A percentile compares a stretch with the other conserved stretches of the same genome.
Evolutionary conservation across 768 basidiomycete species (phyloP).

Genomic region (Pleurotus tuoliensis): DNA sequence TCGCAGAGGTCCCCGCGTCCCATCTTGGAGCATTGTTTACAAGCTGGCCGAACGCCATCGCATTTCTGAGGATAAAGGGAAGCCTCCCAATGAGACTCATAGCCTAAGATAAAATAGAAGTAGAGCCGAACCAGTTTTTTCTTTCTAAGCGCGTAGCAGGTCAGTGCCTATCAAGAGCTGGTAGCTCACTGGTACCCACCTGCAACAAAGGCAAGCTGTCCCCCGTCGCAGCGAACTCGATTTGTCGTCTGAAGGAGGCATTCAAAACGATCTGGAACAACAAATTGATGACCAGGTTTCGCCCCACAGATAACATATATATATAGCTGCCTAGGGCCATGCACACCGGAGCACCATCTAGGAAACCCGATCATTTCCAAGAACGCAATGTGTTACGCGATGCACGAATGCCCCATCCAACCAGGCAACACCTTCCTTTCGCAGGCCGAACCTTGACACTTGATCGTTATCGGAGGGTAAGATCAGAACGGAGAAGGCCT

Average conservation of each 20-base stretch:
- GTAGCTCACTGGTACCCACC: slow-evolving; percentile 13
- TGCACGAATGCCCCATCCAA: not conserved
- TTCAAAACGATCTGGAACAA: slow-evolving; percentile 9
- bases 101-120: not conserved
- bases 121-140: slow-evolving; percentile 29
- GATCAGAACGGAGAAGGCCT: not conserved
- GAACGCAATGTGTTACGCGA: not conserved
- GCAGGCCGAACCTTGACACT: not conserved
- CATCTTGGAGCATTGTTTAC: slow-evolving; percentile 52
- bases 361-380: not conserved
- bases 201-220: slow-evolving; percentile 34
- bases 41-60: slow-evolving; percentile 53
- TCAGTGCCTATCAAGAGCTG: too few species aligned
- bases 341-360: not conserved
- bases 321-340: not conserved
- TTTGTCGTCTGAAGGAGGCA: slow-evolving; percentile 14
- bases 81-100: too few species aligned
- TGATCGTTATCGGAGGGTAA: not conserved
- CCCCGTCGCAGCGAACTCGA: slow-evolving; percentile 30
- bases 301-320: not conserved
- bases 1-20: slow-evolving; percentile 48
- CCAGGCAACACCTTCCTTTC: not conserved
- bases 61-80: slow-evolving; percentile 42
- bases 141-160: slow-evolving; percentile 18
- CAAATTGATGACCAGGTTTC: not conserved